phyloP scores from a whole-genome alignment of 768 basidiomycete species.

The Pulveroboletus sp. region DNA sequence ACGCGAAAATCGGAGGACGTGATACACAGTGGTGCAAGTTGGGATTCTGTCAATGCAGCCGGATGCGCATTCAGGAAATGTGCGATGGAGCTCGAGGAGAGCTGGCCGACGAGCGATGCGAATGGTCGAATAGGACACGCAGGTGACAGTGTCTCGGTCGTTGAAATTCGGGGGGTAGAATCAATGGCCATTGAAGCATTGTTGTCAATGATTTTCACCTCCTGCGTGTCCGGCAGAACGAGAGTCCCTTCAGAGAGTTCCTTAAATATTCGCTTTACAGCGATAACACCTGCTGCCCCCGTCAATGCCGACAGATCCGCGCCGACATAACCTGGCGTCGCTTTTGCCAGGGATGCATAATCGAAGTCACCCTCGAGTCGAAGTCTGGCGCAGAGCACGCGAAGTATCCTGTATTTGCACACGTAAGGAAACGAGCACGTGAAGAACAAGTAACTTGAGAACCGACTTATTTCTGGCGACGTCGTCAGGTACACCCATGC shows the following conservation, averaged over 20 bases:
- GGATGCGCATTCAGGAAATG: constrained; percentile 89
- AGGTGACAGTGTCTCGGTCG: constrained; percentile 13
- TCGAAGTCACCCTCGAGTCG: constrained; percentile 86
- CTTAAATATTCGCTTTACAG: constrained; percentile 94
- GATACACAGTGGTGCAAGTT: constrained; percentile 79
- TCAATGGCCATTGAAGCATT: constrained; percentile 39
- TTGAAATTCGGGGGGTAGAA: constrained; percentile 12
- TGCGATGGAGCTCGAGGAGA: constrained; percentile 68
- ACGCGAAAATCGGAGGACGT: constrained; percentile 72
- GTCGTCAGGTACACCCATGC: constrained; percentile 95
- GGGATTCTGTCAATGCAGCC: constrained; percentile 64
- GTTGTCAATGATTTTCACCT: constrained; percentile 11
- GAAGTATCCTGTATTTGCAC: constrained; percentile 62
- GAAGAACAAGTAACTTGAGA: no score
- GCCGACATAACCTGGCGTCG: constrained; percentile 96
- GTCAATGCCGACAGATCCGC: constrained; percentile 90
- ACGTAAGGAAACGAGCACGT: not conserved
- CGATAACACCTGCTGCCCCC: constrained; percentile 90
- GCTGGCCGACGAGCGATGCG: constrained; percentile 35
- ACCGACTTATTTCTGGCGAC: constrained; percentile 83
- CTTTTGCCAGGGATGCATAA: constrained; percentile 78
- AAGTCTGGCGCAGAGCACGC: constrained; percentile 78
- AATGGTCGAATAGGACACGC: constrained; percentile 29
- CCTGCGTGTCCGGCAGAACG: constrained; percentile 42
- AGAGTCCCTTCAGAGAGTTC: constrained; percentile 64